phyloP scores from a whole-genome alignment of 2,329 filamentous ascomycete species.

The Escovopsis sp. region DNA sequence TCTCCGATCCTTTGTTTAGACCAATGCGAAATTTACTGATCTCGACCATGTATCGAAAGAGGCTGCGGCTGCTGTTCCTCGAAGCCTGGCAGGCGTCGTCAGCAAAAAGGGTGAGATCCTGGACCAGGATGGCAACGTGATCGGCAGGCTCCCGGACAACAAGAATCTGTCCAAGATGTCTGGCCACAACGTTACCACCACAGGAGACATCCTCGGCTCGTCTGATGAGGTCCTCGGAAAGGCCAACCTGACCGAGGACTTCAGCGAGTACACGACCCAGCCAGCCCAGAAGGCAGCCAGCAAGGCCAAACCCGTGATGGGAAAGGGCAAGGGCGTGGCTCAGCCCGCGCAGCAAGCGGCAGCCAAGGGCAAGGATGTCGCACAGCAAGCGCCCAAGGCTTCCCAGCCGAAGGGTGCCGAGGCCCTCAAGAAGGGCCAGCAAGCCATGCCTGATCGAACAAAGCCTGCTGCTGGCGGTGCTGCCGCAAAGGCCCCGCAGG shows the following conservation, averaged over 20 bases:
- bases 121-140: constrained; percentile 25
- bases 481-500: too few relatives aligned
- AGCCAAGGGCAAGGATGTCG: background rate
- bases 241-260: constrained; percentile 20
- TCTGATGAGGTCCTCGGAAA: constrained; percentile 25
- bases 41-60: constrained; percentile 8
- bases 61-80: constrained; percentile 16
- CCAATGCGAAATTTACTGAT: too few relatives aligned
- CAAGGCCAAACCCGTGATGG: constrained; percentile 7
- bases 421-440: too few relatives aligned
- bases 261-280: constrained; percentile 26
- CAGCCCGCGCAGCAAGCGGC: constrained; percentile 6
- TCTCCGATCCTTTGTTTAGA: background rate
- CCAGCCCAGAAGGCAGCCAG: constrained; percentile 9
- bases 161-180: constrained; percentile 23
- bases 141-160: constrained; percentile 27
- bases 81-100: constrained; percentile 26
- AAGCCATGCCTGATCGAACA: too few relatives aligned
- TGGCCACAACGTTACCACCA: constrained; percentile 23
- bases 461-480: too few relatives aligned
- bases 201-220: constrained; percentile 20
- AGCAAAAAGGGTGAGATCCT: constrained; percentile 30
- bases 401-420: too few relatives aligned
- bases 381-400: too few relatives aligned
- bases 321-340: constrained; percentile 14